A percentile compares a stretch with the other conserved stretches of the same genome.
Evolutionary conservation across 2,329 filamentous ascomycete species (phyloP).

Genomic region (Alternaria alternata): DNA sequence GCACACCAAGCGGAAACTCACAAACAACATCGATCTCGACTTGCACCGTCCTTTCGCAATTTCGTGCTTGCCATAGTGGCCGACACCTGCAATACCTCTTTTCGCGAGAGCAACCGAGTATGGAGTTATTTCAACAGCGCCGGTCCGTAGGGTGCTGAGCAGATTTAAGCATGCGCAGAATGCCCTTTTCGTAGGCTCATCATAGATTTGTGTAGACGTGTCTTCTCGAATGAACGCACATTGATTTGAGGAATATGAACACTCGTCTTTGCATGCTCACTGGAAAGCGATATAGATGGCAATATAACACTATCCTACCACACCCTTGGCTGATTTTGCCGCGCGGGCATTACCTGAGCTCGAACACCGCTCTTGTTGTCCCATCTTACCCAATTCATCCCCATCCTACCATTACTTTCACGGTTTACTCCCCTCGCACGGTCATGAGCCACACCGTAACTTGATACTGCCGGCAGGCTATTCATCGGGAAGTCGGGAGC

Average conservation of each 20-base stretch:
- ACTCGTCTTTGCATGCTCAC: background rate
- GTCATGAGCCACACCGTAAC: background rate
- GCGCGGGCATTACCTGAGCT: background rate
- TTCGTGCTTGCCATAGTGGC: background rate
- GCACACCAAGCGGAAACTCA: background rate
- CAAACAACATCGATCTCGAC: background rate
- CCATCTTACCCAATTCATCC: background rate
- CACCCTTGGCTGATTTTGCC: background rate
- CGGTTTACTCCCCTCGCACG: background rate
- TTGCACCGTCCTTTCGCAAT: background rate
- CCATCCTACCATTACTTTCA: background rate
- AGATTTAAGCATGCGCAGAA: background rate
- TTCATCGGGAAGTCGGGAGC: constrained; percentile 14
- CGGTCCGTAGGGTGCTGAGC: background rate
- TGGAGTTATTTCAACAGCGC: too few relatives aligned
- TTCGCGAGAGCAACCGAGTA: too few relatives aligned
- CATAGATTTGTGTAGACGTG: background rate
- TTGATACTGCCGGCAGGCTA: background rate
- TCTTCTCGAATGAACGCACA: background rate
- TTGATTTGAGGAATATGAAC: background rate
- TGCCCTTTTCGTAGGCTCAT: background rate
- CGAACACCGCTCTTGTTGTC: background rate
- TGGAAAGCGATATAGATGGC: background rate
- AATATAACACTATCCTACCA: background rate
- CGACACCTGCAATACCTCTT: background rate